Evolutionary conservation across 2,329 filamentous ascomycete genomes (phyloP).

Genomic region (Penicillium sp.): DNA sequence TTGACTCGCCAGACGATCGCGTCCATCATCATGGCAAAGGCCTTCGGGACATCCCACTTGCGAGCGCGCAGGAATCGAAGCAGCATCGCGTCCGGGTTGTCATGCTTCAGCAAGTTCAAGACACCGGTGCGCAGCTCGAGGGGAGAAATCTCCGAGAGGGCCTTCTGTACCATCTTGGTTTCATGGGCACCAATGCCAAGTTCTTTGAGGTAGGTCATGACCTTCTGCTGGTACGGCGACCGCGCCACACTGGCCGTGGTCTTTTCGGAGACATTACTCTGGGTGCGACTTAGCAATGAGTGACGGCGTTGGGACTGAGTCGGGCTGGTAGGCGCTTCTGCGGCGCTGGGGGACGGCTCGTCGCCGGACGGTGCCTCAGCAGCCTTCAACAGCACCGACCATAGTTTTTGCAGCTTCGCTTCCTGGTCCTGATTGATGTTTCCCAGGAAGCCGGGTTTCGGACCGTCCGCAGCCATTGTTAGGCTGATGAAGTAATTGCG

Average conservation of each 20-base stretch:
- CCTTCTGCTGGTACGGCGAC: conserved; percentile 21
- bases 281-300: conserved; percentile 41
- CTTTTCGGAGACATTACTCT: conserved; percentile 54
- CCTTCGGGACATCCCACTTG: conserved; percentile 91
- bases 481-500: neutral
- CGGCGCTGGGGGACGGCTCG: conserved; percentile 46
- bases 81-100: conserved; percentile 82
- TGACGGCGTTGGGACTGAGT: conserved; percentile 39
- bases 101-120: conserved; percentile 69
- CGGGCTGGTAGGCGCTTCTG: conserved; percentile 37
- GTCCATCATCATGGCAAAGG: conserved; percentile 85
- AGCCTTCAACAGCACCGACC: conserved; percentile 72
- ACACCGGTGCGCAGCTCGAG: conserved; percentile 70
- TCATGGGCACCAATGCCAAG: conserved; percentile 40
- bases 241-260: conserved; percentile 69
- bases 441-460: conserved; percentile 66
- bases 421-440: conserved; percentile 85
- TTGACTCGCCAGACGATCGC: conserved; percentile 85
- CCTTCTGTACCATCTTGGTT: conserved; percentile 77
- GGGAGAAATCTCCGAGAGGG: conserved; percentile 71
- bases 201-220: conserved; percentile 22
- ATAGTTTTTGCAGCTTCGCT: conserved; percentile 81
- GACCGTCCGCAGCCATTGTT: conserved; percentile 20
- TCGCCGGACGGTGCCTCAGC: conserved; percentile 62
- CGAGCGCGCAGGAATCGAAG: conserved; percentile 79